phyloP scores from a whole-genome alignment of 345 rosid species.

The Gossypium herbaceum region DNA sequence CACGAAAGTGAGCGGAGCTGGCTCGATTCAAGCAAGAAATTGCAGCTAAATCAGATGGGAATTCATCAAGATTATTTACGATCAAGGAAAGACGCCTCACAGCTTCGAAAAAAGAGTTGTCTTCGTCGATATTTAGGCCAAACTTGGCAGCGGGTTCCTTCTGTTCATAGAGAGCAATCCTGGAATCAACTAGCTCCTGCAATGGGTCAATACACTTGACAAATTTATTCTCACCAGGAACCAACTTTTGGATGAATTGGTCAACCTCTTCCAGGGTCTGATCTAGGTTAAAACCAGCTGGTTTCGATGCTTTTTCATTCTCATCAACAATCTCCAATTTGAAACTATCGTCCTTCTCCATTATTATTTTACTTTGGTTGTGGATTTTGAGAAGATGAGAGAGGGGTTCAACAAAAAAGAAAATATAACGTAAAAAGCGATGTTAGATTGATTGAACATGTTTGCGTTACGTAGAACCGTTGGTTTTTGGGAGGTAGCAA shows the following conservation, averaged over 20 bases:
- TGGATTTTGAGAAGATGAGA: background rate
- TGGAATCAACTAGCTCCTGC: constrained; percentile 40
- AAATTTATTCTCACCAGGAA: constrained; percentile 19
- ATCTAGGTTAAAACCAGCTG: constrained; percentile 12
- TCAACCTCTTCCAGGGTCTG: constrained; percentile 45
- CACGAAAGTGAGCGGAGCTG: constrained; percentile 46
- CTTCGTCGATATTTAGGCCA: constrained; percentile 40
- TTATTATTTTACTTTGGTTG: background rate
- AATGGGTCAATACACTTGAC: constrained; percentile 39
- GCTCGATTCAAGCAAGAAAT: constrained; percentile 39
- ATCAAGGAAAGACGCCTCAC: constrained; percentile 39
- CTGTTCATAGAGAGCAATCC: constrained; percentile 35
- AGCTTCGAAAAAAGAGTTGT: constrained; percentile 33
- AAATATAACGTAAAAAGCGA: background rate
- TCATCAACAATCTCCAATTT: constrained; percentile 10
- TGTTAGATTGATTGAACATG: background rate
- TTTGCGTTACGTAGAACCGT: constrained; percentile 12
- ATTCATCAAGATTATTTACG: constrained; percentile 26
- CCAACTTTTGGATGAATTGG: constrained; percentile 30
- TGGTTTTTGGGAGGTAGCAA: background rate
- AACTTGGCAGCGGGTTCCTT: constrained; percentile 21
- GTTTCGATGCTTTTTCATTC: background rate
- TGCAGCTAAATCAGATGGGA: constrained; percentile 21
- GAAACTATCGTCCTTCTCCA: constrained; percentile 11
- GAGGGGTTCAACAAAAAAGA: constrained; percentile 11